These are phyloP conservation scores for Monosporascus sp. DNA, from an alignment of 2,329 filamentous ascomycete genomes.

Conservation along the genomic window DNA sequence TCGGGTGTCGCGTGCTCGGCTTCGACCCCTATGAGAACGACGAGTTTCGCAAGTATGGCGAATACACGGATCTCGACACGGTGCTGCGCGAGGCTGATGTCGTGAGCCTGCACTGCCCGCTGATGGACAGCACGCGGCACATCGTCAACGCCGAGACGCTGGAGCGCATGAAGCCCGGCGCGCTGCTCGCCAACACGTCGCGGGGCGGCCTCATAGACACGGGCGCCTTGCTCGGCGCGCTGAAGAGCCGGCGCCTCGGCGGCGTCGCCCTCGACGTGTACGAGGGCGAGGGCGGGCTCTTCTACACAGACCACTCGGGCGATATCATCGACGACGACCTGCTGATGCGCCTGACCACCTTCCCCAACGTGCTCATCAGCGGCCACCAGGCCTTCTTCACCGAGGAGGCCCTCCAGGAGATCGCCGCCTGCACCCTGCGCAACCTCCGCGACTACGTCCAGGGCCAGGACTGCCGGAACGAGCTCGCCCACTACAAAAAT, in stretches of 20 bases:
- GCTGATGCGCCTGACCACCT: slow-evolving; percentile 61
- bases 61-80: slow-evolving; percentile 48
- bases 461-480: slow-evolving; percentile 15
- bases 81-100: slow-evolving; percentile 54
- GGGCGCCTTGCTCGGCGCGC: slow-evolving; percentile 50
- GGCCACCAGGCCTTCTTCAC: slow-evolving; percentile 69
- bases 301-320: slow-evolving; percentile 60
- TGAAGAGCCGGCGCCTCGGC: slow-evolving; percentile 56
- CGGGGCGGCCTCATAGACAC: slow-evolving; percentile 61
- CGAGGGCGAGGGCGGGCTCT: slow-evolving; percentile 57
- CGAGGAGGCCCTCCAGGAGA: slow-evolving; percentile 58
- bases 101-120: slow-evolving; percentile 61
- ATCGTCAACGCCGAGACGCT: slow-evolving; percentile 54
- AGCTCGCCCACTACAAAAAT: slow-evolving; percentile 13
- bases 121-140: slow-evolving; percentile 54
- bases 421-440: slow-evolving; percentile 52
- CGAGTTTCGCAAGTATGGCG: slow-evolving; percentile 44
- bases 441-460: slow-evolving; percentile 47
- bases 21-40: slow-evolving; percentile 51
- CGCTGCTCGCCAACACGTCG: slow-evolving; percentile 63
- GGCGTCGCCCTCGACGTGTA: slow-evolving; percentile 65
- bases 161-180: slow-evolving; percentile 51
- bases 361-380: slow-evolving; percentile 61
- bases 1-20: slow-evolving; percentile 58
- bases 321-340: slow-evolving; percentile 63